Base-by-base conservation (phyloP, 768 basidiomycete genomes). In the Leucocoprinus leucothites region DNA sequence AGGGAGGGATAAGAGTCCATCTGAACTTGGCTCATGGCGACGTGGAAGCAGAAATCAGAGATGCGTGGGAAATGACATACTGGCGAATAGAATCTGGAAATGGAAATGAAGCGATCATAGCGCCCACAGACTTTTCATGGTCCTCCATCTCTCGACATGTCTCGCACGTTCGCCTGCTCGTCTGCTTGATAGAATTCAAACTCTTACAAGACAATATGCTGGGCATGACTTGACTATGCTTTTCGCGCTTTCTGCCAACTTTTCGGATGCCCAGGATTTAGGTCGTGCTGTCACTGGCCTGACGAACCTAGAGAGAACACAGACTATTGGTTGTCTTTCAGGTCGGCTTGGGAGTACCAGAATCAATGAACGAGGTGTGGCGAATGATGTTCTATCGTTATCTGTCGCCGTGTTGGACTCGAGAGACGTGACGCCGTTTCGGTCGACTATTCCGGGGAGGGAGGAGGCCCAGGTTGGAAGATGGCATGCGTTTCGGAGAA, bases 391-490 rank as follows among this genome's bases (percentile, higher is more conserved):
- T 18, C 44, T 51, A 5, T 56, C 52, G 51, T 54, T 67, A 19
- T 82, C 85, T 21, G 63, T 89, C 7, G 85, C 82, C 0, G 63
- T 79, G 3, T 80, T 87, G 49, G 74, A 82, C 49, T 60, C 72
- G 1, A 57, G 67, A 0, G 49, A 64, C 7, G 78, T 77, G 9
- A 69, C 74, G 1, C 68, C 79, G 1, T 90, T 90, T 61, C 76
- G 77, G n/a, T 89, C 87, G 8, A 76, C 74, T 1, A 79, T 90
- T 51, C 77, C 79, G 1, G 88, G 89, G 9, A 72, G 72, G 45
- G 67, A 71, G n/a, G 71, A 79, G 14, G 67, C 78, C 2, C 85
- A 87, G 61, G 87, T 91, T 11, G 89, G 89, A 25, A 74, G 87
- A 44, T 85, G 85, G 86, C 85, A 87, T 64, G 76, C 85, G 16